Conservation (phyloP, 805 yeast genomes). For the Hanseniaspora singularis region DNA sequence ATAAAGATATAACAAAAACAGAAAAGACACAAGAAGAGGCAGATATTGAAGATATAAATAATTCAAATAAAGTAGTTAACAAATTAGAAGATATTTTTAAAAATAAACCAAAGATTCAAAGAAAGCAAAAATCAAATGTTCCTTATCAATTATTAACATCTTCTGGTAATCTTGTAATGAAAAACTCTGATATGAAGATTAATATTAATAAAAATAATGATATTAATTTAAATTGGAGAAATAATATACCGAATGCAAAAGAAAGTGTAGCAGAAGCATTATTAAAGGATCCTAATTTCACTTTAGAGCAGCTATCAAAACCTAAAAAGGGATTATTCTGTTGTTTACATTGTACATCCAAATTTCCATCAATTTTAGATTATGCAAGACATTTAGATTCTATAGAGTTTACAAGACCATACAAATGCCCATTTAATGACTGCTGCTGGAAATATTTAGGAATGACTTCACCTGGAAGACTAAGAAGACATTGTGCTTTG, state of each 20-base stretch:
- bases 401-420: constrained; percentile 30
- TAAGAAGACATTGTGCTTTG: constrained; percentile 39
- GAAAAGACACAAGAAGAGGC: background rate
- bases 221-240: background rate
- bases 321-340: constrained; percentile 36
- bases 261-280: constrained; percentile 22
- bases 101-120: background rate
- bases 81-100: background rate
- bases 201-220: background rate
- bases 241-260: background rate
- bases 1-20: background rate
- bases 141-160: constrained; percentile 3
- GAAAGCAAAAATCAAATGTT: constrained; percentile 1
- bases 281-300: constrained; percentile 22
- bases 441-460: constrained; percentile 43
- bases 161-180: constrained; percentile 2
- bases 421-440: constrained; percentile 35
- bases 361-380: constrained; percentile 30
- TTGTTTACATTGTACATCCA: constrained; percentile 37
- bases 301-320: constrained; percentile 26
- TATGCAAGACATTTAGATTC: constrained; percentile 38
- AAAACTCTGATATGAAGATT: background rate
- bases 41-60: background rate
- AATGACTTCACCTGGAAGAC: constrained; percentile 37
- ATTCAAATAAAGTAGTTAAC: constrained; percentile 2